These are phyloP conservation scores for Exophiala sp. DNA, from an alignment of 2,329 filamentous ascomycete species.

Conservation along the genomic window DNA sequence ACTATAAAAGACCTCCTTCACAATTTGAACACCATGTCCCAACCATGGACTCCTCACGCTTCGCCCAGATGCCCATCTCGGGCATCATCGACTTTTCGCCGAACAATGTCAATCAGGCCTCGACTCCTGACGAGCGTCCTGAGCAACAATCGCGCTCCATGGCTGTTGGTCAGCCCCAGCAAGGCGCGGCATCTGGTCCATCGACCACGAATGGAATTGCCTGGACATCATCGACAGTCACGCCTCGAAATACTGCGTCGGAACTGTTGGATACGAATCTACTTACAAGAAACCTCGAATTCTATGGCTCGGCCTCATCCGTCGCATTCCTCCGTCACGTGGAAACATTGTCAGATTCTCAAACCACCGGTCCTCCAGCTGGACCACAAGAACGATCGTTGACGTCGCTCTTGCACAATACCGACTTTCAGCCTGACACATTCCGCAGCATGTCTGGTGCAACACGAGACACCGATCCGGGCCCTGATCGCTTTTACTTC, in stretches of 20 bases:
- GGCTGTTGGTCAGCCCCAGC: neutral
- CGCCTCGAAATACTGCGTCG: constrained; percentile 27
- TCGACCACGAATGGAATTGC: neutral
- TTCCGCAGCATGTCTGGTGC: constrained; percentile 14
- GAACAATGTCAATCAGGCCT: neutral
- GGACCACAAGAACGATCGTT: constrained; percentile 36
- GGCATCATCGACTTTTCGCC: neutral
- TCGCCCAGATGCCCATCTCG: neutral
- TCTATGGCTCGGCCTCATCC: constrained; percentile 48
- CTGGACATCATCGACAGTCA: neutral
- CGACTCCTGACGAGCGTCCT: neutral
- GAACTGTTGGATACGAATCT: constrained; percentile 46
- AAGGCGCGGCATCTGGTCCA: neutral
- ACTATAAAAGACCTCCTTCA: neutral
- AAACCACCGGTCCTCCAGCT: constrained; percentile 21
- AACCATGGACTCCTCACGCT: neutral
- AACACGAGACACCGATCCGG: constrained; percentile 18
- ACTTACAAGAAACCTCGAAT: constrained; percentile 47
- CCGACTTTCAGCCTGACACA: constrained; percentile 38
- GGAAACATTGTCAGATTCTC: constrained; percentile 37
- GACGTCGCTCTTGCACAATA: constrained; percentile 46
- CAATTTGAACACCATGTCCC: neutral
- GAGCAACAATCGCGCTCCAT: neutral
- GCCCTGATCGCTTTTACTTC: constrained; percentile 40
- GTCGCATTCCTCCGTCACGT: constrained; percentile 39